These are phyloP conservation scores for Leccinum arenicola DNA, from an alignment of 768 basidiomycete genomes.

Conservation along the genomic window DNA sequence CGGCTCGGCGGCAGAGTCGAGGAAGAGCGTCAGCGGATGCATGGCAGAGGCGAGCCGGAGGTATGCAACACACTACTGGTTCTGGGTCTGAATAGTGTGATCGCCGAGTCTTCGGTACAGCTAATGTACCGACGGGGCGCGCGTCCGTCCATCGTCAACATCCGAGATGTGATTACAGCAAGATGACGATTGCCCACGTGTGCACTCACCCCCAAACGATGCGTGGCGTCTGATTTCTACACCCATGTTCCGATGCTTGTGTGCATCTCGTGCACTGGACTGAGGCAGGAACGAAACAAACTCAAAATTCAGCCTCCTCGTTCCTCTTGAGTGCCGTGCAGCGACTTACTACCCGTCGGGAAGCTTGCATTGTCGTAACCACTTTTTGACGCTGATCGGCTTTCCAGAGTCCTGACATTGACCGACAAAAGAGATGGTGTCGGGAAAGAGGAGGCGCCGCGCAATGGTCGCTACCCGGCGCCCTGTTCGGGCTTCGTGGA, in stretches of 20 bases:
- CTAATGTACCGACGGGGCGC: not conserved
- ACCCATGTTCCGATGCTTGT: not conserved
- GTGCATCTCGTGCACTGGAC: conserved; percentile 10
- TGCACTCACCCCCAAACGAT: conserved; percentile 13
- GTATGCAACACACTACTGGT: conserved; percentile 8
- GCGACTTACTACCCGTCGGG: conserved; percentile 13
- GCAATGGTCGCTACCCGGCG: conserved; percentile 5
- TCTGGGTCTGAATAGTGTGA: not conserved
- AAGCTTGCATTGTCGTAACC: conserved; percentile 12
- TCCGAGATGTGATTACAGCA: not conserved
- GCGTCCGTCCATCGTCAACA: not conserved
- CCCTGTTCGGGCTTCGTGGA: conserved; percentile 8
- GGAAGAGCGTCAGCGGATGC: conserved; percentile 10
- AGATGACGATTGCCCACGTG: not conserved
- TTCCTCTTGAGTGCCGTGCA: not conserved
- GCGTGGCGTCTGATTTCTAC: conserved; percentile 14
- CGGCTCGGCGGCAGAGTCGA: conserved; percentile 6
- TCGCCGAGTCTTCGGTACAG: conserved; percentile 7
- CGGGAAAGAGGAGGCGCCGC: conserved; percentile 10
- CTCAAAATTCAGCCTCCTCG: not conserved
- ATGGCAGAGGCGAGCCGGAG: conserved; percentile 4
- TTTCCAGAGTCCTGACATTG: not conserved
- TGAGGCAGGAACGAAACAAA: not conserved
- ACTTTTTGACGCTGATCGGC: conserved; percentile 12
- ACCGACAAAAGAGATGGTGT: conserved; percentile 13